phyloP scores from a whole-genome alignment of 805 yeast species.

The Clavispora asparagi region DNA sequence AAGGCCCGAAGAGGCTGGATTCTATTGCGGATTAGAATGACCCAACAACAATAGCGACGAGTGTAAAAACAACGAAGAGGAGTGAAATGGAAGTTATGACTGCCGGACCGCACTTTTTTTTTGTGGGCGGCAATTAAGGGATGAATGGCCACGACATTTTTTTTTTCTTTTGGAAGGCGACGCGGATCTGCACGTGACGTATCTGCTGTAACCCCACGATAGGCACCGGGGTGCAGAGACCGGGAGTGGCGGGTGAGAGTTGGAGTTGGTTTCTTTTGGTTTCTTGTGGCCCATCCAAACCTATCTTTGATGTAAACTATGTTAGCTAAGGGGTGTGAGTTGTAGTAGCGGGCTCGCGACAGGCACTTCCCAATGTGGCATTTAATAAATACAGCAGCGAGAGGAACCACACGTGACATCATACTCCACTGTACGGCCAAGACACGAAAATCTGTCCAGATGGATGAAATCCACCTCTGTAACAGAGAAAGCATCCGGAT shows the following conservation, averaged over 20 bases:
- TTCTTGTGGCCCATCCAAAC: no score
- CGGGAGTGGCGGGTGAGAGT: no score
- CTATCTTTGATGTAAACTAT: no score
- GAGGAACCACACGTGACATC: neutral
- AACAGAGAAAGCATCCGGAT: no score
- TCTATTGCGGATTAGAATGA: neutral
- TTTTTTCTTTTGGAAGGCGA: constrained; percentile 2
- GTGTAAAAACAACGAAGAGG: constrained; percentile 1
- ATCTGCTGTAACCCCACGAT: neutral
- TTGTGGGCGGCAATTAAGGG: constrained; percentile 17
- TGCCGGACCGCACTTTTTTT: constrained; percentile 2
- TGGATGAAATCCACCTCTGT: no score
- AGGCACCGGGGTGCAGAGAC: neutral
- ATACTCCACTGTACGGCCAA: neutral
- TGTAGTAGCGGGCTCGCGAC: neutral
- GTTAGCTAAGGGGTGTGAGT: no score
- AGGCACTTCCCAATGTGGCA: neutral
- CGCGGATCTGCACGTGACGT: constrained; percentile 1
- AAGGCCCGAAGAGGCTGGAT: constrained; percentile 4
- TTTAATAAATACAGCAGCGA: neutral
- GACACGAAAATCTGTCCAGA: neutral
- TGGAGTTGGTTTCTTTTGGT: no score
- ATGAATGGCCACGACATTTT: constrained; percentile 16
- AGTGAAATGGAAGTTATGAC: neutral
- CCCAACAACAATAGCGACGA: neutral